Base-by-base conservation (phyloP, 257 asterid genomes). In the Lithospermum erythrorhizon region DNA sequence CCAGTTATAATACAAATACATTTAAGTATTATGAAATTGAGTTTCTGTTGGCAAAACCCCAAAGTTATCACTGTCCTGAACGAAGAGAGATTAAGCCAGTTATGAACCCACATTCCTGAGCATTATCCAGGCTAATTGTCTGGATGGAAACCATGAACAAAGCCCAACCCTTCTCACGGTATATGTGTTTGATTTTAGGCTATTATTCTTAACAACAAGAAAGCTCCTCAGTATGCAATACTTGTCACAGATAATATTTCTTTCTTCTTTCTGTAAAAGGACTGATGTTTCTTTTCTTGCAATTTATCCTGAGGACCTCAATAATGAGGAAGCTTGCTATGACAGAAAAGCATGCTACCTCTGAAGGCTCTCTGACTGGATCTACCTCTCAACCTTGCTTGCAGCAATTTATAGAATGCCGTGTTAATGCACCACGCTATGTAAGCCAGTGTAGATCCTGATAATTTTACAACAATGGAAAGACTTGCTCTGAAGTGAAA, bases 21-120 rank as follows among this genome's bases (percentile, higher is more conserved):
- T n/a, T n/a, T n/a, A n/a, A n/a, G n/a, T n/a, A n/a, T n/a, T n/a
- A n/a, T n/a, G n/a, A 61, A 13, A 27, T 68, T 18, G 67, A 24
- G 73, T 67, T 35, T 67, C 9, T 67, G 61, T 67, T 62, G 57
- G 18, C n/a, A n/a, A 67, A 65, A 2, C 71, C 71, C 30, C 71
- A n/a, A n/a, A 67, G 71, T 53, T 57, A 35, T 67, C 57, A 19
- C 71, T 51, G 71, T 67, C 41, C 17, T n/a, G 71, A 41, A 67
- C 71, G 3, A 67, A n/a, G n/a, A 57, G 6, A 55, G 63, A 29
- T 30, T 67, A 29, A 59, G 65, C 20, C 71, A 67, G 1, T 55
- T 67, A 17, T 67, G 55, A 67, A 0, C 19, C 71, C 14, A 9
- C 56, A 23, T 53, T 67, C 30, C 22, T 67, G 47, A 67, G 55